Evolutionary conservation across 2,329 filamentous ascomycete genomes (phyloP), one percentile per base, ranked within the genome.

Genomic region (Pestalotiopsis sp.): DNA sequence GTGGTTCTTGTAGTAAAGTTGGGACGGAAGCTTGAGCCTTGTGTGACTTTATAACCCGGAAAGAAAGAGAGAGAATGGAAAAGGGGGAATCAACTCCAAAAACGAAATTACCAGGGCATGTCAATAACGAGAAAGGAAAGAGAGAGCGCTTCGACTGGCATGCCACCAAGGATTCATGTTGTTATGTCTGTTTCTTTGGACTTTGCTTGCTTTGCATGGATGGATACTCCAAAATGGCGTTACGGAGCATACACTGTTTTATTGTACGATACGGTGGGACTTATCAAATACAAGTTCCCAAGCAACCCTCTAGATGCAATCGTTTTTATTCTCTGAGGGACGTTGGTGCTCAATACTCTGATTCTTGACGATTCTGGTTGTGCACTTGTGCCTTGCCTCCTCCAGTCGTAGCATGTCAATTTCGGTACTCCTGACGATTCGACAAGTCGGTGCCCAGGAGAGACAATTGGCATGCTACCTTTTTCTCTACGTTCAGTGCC

Each of bases 181-280:
- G 6, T 52, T 23, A 52, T 23, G 45, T 23, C 17, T 20, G 45
- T n/a, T 52, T 17, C 45, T 52, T 52, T 17, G 45, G 45, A 3
- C 17, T 52, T 49, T 7, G 14, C 20, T 27, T 27, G 27, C 14
- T 36, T 63, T 63, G 62, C 62, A 64, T 64, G 62, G 62, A 64
- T 64, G 36, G 20, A 27, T 64, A 52, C 23, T 52, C 62, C 62
- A 41, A 36, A 38, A 64, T 64, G 62, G 62, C 62, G 62, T 64
- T 64, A 23, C 14, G 60, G 60, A 92, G 94, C 76, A 91, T 89
- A 4, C 91, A 94, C 87, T 2, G 85, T 88, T 59, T 87, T 85
- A 38, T 83, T 88, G 13, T 91, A 92, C 74, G 92, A 92, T 72
- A 81, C 93, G 59, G 93, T 90, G 86, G 85, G 62, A 81, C 82